Conservation (phyloP, 2,329 filamentous ascomycete species). For the Pseudogymnoascus destructans region DNA sequence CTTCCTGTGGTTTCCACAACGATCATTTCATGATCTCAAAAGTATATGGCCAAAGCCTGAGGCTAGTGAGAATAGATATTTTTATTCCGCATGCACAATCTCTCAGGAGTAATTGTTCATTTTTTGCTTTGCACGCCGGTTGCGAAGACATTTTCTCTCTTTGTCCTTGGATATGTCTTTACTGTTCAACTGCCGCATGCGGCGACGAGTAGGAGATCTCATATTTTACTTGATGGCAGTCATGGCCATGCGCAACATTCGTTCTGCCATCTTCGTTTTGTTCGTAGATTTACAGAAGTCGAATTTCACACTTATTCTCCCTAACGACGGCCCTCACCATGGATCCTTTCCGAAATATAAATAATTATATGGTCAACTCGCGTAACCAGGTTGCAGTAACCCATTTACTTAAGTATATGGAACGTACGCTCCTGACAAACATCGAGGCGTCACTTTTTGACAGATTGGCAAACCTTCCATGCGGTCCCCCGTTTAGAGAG, state of each 20-base stretch:
- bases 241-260: not conserved
- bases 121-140: not conserved
- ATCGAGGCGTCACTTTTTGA: not conserved
- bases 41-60: not conserved
- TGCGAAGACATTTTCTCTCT: not conserved
- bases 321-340: not conserved
- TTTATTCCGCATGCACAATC: not conserved
- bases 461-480: not conserved
- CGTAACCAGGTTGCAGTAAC: not conserved
- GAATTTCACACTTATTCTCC: not conserved
- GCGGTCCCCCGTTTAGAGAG: not conserved
- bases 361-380: not conserved
- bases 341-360: not conserved
- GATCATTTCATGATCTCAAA: not conserved
- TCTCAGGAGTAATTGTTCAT: not conserved
- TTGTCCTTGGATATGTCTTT: conserved; percentile 5
- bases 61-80: not conserved
- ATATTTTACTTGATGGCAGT: conserved; percentile 3
- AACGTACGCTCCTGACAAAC: not conserved
- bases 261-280: not conserved
- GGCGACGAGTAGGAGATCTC: not conserved
- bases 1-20: not conserved
- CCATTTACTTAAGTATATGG: not conserved
- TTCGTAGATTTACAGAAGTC: not conserved
- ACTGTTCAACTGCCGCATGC: conserved; percentile 4